Evolutionary conservation across 768 basidiomycete species (phyloP), one percentile per base, ranked within the genome.

Genomic region (Russula vinacea): DNA sequence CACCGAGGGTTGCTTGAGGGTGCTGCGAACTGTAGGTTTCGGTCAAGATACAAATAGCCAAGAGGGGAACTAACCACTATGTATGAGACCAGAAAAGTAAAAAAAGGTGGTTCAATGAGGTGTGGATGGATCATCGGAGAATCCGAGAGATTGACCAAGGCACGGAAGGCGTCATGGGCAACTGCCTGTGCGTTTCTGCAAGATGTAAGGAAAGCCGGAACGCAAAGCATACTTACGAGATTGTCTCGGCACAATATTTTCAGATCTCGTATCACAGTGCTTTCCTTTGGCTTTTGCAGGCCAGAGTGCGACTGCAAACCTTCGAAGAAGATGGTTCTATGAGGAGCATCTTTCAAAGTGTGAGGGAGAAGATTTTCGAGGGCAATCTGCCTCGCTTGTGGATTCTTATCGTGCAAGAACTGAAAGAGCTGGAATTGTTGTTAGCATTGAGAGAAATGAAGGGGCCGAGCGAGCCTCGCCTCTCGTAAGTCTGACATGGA

Each of bases 101-200:
- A 75, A 73, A 95, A 98, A 0, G 81, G 74, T 0, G 81, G 74
- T 55, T 96, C 92, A 2, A 86, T 85, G 9, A 96, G 79, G 45
- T 85, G 75, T 8, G 81, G 69, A 9, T 87, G 78, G 29, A 95
- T 80, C 22, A 87, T 74, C 9, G 89, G 80, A 35, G 89, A 89
- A 75, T 95, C 94, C 3, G 94, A 91, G 39, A 98, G 82, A 76
- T 98, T 98, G 73, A 98, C 87, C 56, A 98, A 80, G 2, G 94
- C 94, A 65, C 91, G 86, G 74, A 98, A 90, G 3, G 96, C 96
- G 78, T 97, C 94, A 70, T 98, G 96, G 1, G 96, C 92, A 56
- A 93, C 84, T 62, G 86, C 84, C 93, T 97, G 70, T 40, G 33
- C 22, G 39, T 14, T 19, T 26, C 55, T 33, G 37, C 26, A 54